phyloP scores from a whole-genome alignment of 139 green algal species.

The Tetradesmus lagerheimii region DNA sequence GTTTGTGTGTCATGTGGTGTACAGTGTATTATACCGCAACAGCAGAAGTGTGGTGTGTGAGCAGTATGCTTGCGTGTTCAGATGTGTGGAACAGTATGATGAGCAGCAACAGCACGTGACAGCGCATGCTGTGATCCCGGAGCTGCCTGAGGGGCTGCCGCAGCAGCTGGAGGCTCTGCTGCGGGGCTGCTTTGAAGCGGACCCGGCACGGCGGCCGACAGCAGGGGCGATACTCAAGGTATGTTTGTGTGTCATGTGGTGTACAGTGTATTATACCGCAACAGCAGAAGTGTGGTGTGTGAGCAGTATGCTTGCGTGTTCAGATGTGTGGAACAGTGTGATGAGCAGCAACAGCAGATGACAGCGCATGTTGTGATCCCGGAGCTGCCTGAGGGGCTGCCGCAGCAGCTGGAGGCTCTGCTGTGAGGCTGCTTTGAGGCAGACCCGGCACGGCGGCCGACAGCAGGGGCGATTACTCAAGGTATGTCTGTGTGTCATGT shows the following conservation, averaged over 20 bases:
- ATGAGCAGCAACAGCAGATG: too few relatives aligned
- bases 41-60: neutral
- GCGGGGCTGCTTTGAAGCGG: conserved; percentile 42
- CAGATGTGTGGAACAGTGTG: too few relatives aligned
- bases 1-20: neutral
- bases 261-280: neutral
- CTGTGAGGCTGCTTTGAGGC: conserved; percentile 43
- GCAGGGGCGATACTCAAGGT: conserved; percentile 43
- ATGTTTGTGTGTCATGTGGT: neutral
- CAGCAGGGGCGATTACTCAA: conserved; percentile 34
- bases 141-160: conserved; percentile 42
- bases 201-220: conserved; percentile 29
- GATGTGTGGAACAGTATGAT: too few relatives aligned
- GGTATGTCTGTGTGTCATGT: neutral
- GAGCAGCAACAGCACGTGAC: too few relatives aligned
- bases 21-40: neutral
- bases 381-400: conserved; percentile 43
- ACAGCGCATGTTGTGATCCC: too few relatives aligned
- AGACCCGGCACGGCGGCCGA: conserved; percentile 33
- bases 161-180: conserved; percentile 24
- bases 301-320: neutral
- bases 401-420: conserved; percentile 17
- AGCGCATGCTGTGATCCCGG: too few relatives aligned
- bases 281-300: neutral
- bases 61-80: neutral